phyloP scores from a whole-genome alignment of 2,329 filamentous ascomycete genomes.

The Claviceps monticola region DNA sequence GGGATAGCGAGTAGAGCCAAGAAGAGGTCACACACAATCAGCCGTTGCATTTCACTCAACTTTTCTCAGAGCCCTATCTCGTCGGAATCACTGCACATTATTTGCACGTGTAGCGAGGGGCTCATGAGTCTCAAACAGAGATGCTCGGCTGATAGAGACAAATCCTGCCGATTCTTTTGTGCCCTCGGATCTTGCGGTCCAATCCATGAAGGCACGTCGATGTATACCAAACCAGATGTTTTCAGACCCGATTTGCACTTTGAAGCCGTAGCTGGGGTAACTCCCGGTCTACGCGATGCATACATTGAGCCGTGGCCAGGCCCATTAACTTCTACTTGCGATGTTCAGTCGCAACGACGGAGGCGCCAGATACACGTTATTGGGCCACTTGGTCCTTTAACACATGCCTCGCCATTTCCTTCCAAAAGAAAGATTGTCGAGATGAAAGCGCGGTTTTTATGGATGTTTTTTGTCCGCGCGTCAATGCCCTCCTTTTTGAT shows the following conservation, averaged over 20 bases:
- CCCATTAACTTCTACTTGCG: conserved; percentile 41
- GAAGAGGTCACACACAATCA: conserved; percentile 36
- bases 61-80: conserved; percentile 19
- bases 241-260: conserved; percentile 18
- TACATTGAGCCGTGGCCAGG: conserved; percentile 36
- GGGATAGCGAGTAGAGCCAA: conserved; percentile 25
- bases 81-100: conserved; percentile 27
- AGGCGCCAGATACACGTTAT: conserved; percentile 33
- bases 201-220: background rate
- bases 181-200: conserved; percentile 29
- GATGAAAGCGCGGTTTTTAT: conserved; percentile 74
- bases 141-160: conserved; percentile 22
- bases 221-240: conserved; percentile 5
- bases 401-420: conserved; percentile 30
- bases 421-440: conserved; percentile 27
- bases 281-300: conserved; percentile 26
- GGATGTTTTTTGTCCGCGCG: conserved; percentile 88
- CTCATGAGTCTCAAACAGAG: conserved; percentile 32
- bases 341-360: conserved; percentile 23
- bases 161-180: conserved; percentile 21
- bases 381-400: conserved; percentile 14
- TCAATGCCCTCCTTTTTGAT: conserved; percentile 45
- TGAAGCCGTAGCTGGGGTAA: conserved; percentile 21
- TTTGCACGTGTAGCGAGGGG: conserved; percentile 22
- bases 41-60: conserved; percentile 21